These are phyloP conservation scores for Pachysandra terminalis DNA, from an alignment of 164 flowering plant genomes.

Conservation along the genomic window DNA sequence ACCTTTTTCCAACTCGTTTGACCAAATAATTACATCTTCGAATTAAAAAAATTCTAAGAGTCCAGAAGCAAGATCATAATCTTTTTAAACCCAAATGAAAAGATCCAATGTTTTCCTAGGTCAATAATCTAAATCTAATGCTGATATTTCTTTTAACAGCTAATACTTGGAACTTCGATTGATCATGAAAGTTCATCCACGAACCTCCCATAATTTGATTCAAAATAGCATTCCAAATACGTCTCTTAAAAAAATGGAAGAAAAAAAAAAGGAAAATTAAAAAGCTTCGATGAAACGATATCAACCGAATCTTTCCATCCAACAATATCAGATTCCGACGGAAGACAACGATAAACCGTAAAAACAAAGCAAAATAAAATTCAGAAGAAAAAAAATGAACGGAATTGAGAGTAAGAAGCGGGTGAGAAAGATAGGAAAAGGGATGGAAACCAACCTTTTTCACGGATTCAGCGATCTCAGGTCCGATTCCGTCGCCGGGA, in stretches of 20 bases:
- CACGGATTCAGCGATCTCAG: slow-evolving; percentile 88
- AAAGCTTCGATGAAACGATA: neutral
- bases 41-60: too few species aligned
- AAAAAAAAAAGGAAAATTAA: too few species aligned
- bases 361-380: neutral
- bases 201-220: neutral
- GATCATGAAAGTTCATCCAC: neutral
- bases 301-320: neutral
- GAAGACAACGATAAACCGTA: neutral
- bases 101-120: neutral
- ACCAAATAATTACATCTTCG: too few species aligned
- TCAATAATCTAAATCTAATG: neutral
- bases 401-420: too few species aligned
- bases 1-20: too few species aligned
- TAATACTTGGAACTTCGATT: neutral
- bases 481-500: slow-evolving; percentile 98
- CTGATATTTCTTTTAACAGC: neutral
- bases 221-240: too few species aligned
- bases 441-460: slow-evolving; percentile 49
- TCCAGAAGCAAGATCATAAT: too few species aligned
- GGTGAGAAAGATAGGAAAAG: neutral
- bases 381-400: neutral
- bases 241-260: too few species aligned
- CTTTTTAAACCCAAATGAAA: neutral
- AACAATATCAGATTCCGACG: neutral